A percentile compares a stretch with the other conserved stretches of the same genome.
These are phyloP conservation scores for Coemansia sp. DNA, from an alignment of 192 early-diverging fungal genomes.

Conservation along the genomic window DNA sequence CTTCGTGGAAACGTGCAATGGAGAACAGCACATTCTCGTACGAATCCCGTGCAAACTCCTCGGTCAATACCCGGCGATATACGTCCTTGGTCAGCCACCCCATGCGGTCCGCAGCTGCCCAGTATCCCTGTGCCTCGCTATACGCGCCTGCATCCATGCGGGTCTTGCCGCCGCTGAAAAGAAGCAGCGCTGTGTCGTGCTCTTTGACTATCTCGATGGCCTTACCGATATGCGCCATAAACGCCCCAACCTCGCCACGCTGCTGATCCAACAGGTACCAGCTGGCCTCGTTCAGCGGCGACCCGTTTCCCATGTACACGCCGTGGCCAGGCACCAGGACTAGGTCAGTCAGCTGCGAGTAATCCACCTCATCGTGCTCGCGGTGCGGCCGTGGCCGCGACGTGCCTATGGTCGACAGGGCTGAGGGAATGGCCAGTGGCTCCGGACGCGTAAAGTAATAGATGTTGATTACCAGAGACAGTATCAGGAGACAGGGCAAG, in stretches of 20 bases:
- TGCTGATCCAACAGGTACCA: slow-evolving; percentile 49
- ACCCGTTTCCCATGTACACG: slow-evolving; percentile 39
- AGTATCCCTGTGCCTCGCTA: slow-evolving; percentile 53
- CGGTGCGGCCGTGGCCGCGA: slow-evolving; percentile 2
- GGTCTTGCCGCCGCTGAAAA: slow-evolving; percentile 52
- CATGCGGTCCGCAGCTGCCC: slow-evolving; percentile 47
- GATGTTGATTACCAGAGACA: slow-evolving; percentile 46
- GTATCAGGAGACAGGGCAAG: slow-evolving; percentile 29
- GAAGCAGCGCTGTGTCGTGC: slow-evolving; percentile 36
- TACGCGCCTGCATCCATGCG: slow-evolving; percentile 30
- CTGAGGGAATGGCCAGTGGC: slow-evolving; percentile 21
- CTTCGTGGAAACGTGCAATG: slow-evolving; percentile 50
- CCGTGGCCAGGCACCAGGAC: slow-evolving; percentile 50
- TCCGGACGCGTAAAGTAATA: slow-evolving; percentile 48
- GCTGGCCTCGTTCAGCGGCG: slow-evolving; percentile 36
- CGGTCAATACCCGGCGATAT: slow-evolving; percentile 44
- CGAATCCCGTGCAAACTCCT: slow-evolving; percentile 54
- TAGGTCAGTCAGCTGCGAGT: slow-evolving; percentile 40
- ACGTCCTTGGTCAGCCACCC: slow-evolving; percentile 39
- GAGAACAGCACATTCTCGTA: slow-evolving; percentile 54
- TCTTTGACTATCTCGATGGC: slow-evolving; percentile 39
- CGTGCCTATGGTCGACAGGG: slow-evolving; percentile 25
- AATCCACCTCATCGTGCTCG: slow-evolving; percentile 18
- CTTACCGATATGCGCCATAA: slow-evolving; percentile 48
- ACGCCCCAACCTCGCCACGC: slow-evolving; percentile 38